These are phyloP conservation scores for Leptographium wingfieldii DNA, from an alignment of 2,329 filamentous ascomycete species.

Conservation along the genomic window DNA sequence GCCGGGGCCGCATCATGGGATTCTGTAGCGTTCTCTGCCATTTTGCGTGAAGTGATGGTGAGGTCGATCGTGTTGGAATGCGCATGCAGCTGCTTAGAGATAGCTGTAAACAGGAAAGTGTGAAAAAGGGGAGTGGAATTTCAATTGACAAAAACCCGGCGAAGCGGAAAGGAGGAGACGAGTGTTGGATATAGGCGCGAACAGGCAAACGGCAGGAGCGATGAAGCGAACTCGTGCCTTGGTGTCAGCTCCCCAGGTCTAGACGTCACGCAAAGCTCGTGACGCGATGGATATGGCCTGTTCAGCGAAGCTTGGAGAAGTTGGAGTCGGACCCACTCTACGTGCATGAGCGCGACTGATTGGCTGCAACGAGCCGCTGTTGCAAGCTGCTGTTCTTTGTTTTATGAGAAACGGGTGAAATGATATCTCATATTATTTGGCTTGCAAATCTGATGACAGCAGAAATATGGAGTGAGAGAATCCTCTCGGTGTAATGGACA, in stretches of 20 bases:
- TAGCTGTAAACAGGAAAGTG: not conserved
- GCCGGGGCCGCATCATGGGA: not conserved
- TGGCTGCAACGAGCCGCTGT: not conserved
- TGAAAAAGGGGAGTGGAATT: not conserved
- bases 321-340: not conserved
- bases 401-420: too few relatives aligned
- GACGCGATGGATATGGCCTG: conserved; percentile 7
- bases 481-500: not conserved
- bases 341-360: conserved; percentile 5
- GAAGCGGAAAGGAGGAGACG: not conserved
- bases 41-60: not conserved
- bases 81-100: not conserved
- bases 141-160: not conserved
- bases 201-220: not conserved
- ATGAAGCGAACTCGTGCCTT: not conserved
- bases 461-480: not conserved
- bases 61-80: not conserved
- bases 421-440: too few relatives aligned
- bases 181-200: not conserved
- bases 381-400: too few relatives aligned
- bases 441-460: too few relatives aligned
- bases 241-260: not conserved
- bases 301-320: not conserved
- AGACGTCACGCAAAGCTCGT: conserved; percentile 6
- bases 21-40: conserved; percentile 9